Conservation (phyloP, 768 basidiomycete genomes). For the Boletus rubescentipes region DNA sequence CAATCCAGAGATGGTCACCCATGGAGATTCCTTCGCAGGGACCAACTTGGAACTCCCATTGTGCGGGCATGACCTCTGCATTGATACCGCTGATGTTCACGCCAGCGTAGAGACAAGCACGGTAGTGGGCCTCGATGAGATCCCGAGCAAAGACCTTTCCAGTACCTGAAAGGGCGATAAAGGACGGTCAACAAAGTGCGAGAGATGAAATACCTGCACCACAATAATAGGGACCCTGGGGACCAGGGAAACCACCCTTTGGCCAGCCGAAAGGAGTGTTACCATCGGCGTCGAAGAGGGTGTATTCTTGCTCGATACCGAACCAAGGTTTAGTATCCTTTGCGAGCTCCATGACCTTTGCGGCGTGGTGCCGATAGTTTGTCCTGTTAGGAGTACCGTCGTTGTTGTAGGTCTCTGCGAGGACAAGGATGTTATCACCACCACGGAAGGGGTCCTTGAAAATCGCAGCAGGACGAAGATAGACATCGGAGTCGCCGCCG, state of each 20-base stretch:
- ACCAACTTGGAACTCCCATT: constrained; percentile 99
- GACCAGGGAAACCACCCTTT: constrained; percentile 98
- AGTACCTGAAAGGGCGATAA: constrained; percentile 55
- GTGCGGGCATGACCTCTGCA: constrained; percentile 99
- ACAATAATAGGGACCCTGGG: constrained; percentile 99
- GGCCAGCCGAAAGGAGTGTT: constrained; percentile 89
- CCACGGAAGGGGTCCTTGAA: constrained; percentile 99
- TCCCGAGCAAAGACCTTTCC: constrained; percentile 99
- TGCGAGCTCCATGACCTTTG: constrained; percentile 93
- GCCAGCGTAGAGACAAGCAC: constrained; percentile 91
- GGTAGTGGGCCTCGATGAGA: constrained; percentile 98
- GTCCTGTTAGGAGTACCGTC: constrained; percentile 97
- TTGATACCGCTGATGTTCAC: constrained; percentile 99
- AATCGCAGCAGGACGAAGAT: constrained; percentile 94
- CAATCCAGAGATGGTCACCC: constrained; percentile 99
- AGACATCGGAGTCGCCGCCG: constrained; percentile 94
- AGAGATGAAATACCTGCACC: constrained; percentile 71
- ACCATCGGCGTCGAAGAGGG: constrained; percentile 91
- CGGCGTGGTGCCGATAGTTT: constrained; percentile 91
- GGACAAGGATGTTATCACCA: constrained; percentile 95
- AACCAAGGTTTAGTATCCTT: constrained; percentile 89
- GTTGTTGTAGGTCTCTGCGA: constrained; percentile 97
- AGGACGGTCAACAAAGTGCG: background rate
- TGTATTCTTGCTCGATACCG: constrained; percentile 99
- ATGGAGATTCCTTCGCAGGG: constrained; percentile 97